These are phyloP conservation scores for Kodamaea restingae DNA, from an alignment of 805 yeast genomes.

Conservation along the genomic window DNA sequence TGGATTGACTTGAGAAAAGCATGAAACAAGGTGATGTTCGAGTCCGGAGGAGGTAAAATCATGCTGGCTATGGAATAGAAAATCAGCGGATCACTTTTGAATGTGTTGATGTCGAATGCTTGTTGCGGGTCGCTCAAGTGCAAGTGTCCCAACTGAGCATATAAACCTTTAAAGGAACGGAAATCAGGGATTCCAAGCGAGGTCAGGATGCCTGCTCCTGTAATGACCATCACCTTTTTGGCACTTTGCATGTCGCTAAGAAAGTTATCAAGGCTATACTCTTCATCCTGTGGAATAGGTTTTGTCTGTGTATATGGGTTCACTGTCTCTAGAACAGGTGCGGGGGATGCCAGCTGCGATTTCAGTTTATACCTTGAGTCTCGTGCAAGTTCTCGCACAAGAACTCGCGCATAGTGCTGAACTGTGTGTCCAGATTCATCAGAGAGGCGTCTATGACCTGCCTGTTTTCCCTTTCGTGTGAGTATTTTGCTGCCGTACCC, in stretches of 20 bases:
- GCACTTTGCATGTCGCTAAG: slow-evolving; percentile 15
- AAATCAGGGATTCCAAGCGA: slow-evolving; percentile 90
- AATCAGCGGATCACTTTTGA: slow-evolving; percentile 69
- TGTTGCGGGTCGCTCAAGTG: slow-evolving; percentile 87
- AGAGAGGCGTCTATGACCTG: background rate
- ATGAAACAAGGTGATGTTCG: slow-evolving; percentile 35
- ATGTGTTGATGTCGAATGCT: slow-evolving; percentile 73
- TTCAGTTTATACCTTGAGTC: background rate
- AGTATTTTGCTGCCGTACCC: slow-evolving; percentile 11
- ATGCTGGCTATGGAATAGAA: slow-evolving; percentile 85
- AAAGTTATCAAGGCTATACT: slow-evolving; percentile 14
- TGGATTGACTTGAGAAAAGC: slow-evolving; percentile 35
- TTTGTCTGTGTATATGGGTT: slow-evolving; percentile 6
- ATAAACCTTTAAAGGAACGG: slow-evolving; percentile 83
- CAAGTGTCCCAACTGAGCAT: slow-evolving; percentile 59
- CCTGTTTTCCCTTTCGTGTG: background rate
- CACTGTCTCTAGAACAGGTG: background rate
- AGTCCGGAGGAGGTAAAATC: slow-evolving; percentile 61
- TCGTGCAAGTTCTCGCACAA: background rate
- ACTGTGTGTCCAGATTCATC: background rate
- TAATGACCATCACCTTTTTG: slow-evolving; percentile 60
- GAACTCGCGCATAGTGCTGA: background rate
- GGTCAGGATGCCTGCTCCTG: slow-evolving; percentile 94
- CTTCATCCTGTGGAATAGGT: background rate
- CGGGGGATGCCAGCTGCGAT: background rate